Evolutionary conservation across 371 early-diverging fungal species (phyloP).

Genomic region (Zychaea mexicana): DNA sequence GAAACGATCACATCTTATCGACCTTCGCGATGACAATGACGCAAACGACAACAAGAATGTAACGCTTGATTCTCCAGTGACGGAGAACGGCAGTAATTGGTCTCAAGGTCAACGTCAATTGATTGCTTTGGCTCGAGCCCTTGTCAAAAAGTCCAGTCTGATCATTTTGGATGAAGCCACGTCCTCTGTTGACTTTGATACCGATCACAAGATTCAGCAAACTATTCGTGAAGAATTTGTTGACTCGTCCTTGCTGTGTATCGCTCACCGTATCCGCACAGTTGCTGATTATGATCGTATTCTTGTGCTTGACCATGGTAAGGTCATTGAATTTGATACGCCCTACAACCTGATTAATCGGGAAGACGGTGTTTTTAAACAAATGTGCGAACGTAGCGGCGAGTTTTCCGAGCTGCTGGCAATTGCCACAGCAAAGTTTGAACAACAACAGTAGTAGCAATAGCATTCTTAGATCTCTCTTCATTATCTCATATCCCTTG

Average conservation of each 20-base stretch:
- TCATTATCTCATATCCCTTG: no score
- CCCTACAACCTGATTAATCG: slow-evolving; percentile 59
- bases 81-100: slow-evolving; percentile 79
- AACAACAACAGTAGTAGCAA: not conserved
- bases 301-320: slow-evolving; percentile 82
- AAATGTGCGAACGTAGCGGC: slow-evolving; percentile 72
- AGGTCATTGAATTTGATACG: slow-evolving; percentile 77
- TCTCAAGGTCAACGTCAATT: slow-evolving; percentile 91
- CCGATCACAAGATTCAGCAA: slow-evolving; percentile 77
- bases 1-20: slow-evolving; percentile 61
- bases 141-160: slow-evolving; percentile 71
- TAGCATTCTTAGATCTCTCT: not conserved
- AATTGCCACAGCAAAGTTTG: slow-evolving; percentile 25
- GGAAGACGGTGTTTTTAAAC: slow-evolving; percentile 60
- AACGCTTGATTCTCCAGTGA: slow-evolving; percentile 63
- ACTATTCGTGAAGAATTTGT: slow-evolving; percentile 76
- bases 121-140: slow-evolving; percentile 84
- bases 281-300: slow-evolving; percentile 91
- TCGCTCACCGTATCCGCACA: slow-evolving; percentile 84
- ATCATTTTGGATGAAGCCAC: slow-evolving; percentile 92
- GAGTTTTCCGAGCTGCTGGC: slow-evolving; percentile 51
- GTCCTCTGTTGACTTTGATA: slow-evolving; percentile 75
- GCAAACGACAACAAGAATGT: slow-evolving; percentile 43
- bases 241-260: slow-evolving; percentile 68
- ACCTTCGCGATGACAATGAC: slow-evolving; percentile 27